Percentiles rank a stretch among this genome's conserved stretches.
phyloP scores from a whole-genome alignment of 768 basidiomycete species.

The Lepiota venenata region DNA sequence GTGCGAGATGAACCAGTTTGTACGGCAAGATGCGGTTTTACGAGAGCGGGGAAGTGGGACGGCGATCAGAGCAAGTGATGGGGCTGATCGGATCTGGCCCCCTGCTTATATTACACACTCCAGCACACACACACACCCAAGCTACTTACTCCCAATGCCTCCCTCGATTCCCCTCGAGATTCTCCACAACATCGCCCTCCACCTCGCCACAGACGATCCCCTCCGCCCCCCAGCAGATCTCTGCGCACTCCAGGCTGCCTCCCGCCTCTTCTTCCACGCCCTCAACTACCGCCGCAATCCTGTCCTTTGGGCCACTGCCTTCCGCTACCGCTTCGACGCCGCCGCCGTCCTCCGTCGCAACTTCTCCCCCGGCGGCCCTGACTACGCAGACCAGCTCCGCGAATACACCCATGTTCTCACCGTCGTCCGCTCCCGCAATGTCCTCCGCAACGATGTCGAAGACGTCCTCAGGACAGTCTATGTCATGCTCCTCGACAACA shows the following conservation, averaged over 20 bases:
- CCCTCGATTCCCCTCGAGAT: constrained; percentile 36
- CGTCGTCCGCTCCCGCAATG: constrained; percentile 25
- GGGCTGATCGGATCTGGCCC: constrained; percentile 7
- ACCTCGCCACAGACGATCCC: constrained; percentile 36
- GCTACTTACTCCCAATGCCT: constrained; percentile 14
- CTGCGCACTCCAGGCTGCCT: constrained; percentile 46
- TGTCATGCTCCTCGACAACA: constrained; percentile 62
- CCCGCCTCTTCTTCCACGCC: constrained; percentile 30
- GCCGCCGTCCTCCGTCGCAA: constrained; percentile 48
- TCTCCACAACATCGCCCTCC: constrained; percentile 50
- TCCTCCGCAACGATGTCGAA: constrained; percentile 24
- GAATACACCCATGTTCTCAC: constrained; percentile 36
- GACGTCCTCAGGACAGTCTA: constrained; percentile 26
- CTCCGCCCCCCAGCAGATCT: constrained; percentile 46
- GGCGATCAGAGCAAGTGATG: constrained; percentile 2
- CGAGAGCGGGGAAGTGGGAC: constrained; percentile 5
- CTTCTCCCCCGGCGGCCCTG: constrained; percentile 30
- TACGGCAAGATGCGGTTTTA: constrained; percentile 6
- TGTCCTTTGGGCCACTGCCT: constrained; percentile 51
- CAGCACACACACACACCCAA: constrained; percentile 2
- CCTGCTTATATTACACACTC: too few species aligned
- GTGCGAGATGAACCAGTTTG: constrained; percentile 8
- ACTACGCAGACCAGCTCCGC: constrained; percentile 33
- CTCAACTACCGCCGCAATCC: constrained; percentile 29
- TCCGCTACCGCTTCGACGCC: constrained; percentile 52